Percentiles rank a stretch among this genome's conserved stretches.
phyloP scores from a whole-genome alignment of 1,284 basidiomycete genomes.

The Calocybe gambosa region DNA sequence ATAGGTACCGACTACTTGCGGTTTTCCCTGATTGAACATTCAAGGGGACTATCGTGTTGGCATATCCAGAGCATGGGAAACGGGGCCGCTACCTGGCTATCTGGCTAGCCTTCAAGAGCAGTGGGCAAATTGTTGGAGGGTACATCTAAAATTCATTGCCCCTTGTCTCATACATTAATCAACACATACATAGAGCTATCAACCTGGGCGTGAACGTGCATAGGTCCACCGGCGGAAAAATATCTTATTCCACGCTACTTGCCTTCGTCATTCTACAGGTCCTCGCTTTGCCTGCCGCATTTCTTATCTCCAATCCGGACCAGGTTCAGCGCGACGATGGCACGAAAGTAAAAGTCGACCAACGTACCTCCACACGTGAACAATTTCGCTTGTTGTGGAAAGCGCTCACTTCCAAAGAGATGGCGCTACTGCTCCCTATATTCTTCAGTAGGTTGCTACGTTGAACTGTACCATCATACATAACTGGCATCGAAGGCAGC shows the following conservation, averaged over 20 bases:
- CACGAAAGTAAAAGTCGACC: slow-evolving; percentile 16
- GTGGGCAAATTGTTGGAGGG: slow-evolving; percentile 20
- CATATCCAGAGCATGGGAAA: slow-evolving; percentile 17
- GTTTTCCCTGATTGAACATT: background rate
- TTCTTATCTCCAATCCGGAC: slow-evolving; percentile 17
- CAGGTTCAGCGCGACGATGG: slow-evolving; percentile 18
- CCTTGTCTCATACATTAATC: background rate
- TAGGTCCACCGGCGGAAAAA: slow-evolving; percentile 17
- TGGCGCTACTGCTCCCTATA: slow-evolving; percentile 14
- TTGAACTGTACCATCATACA: background rate
- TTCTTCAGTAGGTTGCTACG: slow-evolving; percentile 15
- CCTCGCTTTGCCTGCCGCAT: slow-evolving; percentile 12
- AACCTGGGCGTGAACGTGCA: slow-evolving; percentile 17
- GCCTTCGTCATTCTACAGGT: slow-evolving; percentile 17
- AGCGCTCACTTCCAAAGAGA: slow-evolving; percentile 11
- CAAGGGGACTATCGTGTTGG: slow-evolving; percentile 17
- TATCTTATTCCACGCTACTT: slow-evolving; percentile 16
- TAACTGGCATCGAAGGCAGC: slow-evolving; percentile 11
- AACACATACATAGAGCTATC: slow-evolving; percentile 11
- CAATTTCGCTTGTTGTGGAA: slow-evolving; percentile 14
- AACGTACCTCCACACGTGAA: slow-evolving; percentile 13
- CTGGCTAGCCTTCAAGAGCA: slow-evolving; percentile 19
- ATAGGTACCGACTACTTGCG: background rate
- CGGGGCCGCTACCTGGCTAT: slow-evolving; percentile 19
- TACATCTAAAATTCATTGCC: background rate